Evolutionary conservation across 1,139 yeast genomes (phyloP), one percentile per base, ranked within the genome.

Genomic region (Suhomyces choctaworum): DNA sequence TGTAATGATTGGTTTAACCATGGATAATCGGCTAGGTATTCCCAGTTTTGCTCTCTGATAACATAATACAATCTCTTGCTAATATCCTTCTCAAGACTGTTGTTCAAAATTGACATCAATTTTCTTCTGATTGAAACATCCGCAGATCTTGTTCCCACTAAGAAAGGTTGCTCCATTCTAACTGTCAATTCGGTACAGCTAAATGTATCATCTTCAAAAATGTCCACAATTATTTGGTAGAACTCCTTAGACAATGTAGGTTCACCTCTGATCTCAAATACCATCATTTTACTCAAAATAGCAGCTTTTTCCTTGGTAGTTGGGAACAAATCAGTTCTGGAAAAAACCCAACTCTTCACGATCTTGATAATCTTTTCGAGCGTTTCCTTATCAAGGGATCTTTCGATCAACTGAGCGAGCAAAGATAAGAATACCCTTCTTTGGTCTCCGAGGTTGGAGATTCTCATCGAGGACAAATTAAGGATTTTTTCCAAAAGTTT

Each of bases 291-390:
- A 10, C 94, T 79, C 41, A 94, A 67, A 34, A 94, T 82, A 0
- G 96, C 97, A 1, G 98, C 97, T 57, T 94, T 92, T 54, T 94
- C 98, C 55, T 94, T 94, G 4, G 87, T 82, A 0, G 98, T 89
- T 2, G 98, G 98, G 67, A 90, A 90, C 24, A 87, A 73, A 46
- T 89, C 95, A 1, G 79, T 70, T 40, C 83, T 79, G 2, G 89
- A 79, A 52, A 94, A 89, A 0, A 90, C 95, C 97, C 98, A 94
- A 12, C 73, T 75, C 50, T 90, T 78, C 1, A 92, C 92, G 44
- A 90, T 81, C 27, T 75, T 73, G 27, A 92, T 80, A 35, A 92
- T 85, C 53, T 84, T 84, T 44, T 78, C 79, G 44, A 92, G 69
- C 7, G 94, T 76, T 14, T 75, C 78, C 42, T 80, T 80, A 51